Evolutionary conservation across 768 basidiomycete genomes (phyloP).

Genomic region (Tricholoma saponaceum): DNA sequence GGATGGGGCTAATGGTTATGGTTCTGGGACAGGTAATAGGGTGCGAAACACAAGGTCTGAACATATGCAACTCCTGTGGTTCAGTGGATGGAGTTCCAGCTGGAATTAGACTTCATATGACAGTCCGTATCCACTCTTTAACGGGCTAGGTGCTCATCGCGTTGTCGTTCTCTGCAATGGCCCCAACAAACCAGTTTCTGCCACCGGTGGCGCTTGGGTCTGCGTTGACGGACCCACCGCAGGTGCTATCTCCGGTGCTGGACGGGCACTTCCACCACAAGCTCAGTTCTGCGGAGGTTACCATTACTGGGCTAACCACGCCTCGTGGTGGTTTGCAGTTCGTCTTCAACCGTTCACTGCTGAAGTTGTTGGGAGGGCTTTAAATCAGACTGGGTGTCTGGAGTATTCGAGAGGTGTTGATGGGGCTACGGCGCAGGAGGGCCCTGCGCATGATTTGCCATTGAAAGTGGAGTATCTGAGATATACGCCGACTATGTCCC

Average conservation of each 20-base stretch:
- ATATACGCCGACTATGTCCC: not conserved
- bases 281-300: not conserved
- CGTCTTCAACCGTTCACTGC: not conserved
- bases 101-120: too few relatives aligned
- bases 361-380: not conserved
- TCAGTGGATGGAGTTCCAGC: not conserved
- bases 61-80: not conserved
- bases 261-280: not conserved
- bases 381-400: not conserved
- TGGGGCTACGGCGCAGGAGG: not conserved
- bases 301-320: not conserved
- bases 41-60: too few relatives aligned
- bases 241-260: not conserved
- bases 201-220: not conserved
- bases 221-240: not conserved
- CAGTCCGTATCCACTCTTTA: not conserved
- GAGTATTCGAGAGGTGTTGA: not conserved
- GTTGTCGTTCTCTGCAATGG: not conserved
- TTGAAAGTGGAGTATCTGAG: not conserved
- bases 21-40: too few relatives aligned
- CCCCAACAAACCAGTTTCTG: not conserved
- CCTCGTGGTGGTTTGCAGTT: not conserved
- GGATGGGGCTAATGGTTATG: too few relatives aligned
- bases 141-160: not conserved
- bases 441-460: not conserved